Conservation (phyloP, 768 basidiomycete genomes). For the Tremella mesenterica region DNA sequence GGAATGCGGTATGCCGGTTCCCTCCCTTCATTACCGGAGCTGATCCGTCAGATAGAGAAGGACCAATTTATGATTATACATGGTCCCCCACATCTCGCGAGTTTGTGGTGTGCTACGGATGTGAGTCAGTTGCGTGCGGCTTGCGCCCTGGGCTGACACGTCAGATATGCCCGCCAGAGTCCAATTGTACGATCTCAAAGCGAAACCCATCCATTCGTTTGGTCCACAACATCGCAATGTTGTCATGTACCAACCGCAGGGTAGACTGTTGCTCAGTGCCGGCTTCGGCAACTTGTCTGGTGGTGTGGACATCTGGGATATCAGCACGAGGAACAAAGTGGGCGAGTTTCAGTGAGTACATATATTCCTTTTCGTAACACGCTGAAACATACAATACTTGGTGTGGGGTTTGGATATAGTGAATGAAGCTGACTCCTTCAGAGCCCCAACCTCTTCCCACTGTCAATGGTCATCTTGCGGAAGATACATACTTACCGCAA, state of each 20-base stretch:
- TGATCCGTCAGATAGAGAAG: conserved; percentile 71
- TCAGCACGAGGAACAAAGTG: conserved; percentile 70
- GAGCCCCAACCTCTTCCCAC: conserved; percentile 84
- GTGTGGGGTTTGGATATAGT: neutral
- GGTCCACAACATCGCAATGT: conserved; percentile 84
- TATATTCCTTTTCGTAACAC: too few relatives aligned
- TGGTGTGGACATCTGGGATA: conserved; percentile 84
- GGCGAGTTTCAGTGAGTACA: conserved; percentile 47
- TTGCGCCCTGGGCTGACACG: conserved; percentile 1
- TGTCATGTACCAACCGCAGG: conserved; percentile 89
- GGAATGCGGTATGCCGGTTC: conserved; percentile 43
- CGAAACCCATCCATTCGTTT: conserved; percentile 79
- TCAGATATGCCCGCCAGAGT: conserved; percentile 91
- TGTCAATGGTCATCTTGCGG: conserved; percentile 96
- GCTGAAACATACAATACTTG: neutral
- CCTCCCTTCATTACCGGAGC: neutral
- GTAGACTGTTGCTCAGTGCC: conserved; percentile 72
- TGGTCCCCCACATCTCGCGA: conserved; percentile 98
- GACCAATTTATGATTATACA: conserved; percentile 88
- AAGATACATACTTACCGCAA: conserved; percentile 84
- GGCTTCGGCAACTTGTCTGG: conserved; percentile 97
- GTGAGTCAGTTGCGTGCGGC: conserved; percentile 50
- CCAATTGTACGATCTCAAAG: conserved; percentile 82
- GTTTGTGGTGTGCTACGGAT: conserved; percentile 93
- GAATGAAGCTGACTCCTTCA: conserved; percentile 49